Evolutionary conservation across 202 grass and related monocot genomes (phyloP).

Genomic region (Cymbopogon flexuosus): DNA sequence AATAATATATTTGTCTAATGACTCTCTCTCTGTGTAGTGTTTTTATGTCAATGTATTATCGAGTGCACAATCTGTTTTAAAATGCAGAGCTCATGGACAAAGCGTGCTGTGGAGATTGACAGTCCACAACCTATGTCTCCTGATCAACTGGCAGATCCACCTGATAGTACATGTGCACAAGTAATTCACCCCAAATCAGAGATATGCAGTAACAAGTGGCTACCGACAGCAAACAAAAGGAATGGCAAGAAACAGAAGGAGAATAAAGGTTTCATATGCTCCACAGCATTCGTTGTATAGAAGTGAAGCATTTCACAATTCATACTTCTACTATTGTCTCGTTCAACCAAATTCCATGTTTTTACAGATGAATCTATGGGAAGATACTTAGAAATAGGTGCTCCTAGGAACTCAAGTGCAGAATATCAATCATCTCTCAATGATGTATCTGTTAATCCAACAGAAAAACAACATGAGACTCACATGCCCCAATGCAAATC

Average conservation of each 20-base stretch:
- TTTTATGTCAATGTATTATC: constrained; percentile 25
- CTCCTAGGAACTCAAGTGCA: constrained; percentile 45
- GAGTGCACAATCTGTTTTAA: constrained; percentile 29
- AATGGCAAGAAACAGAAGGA: constrained; percentile 49
- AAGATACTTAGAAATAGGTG: constrained; percentile 70
- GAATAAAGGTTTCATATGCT: constrained; percentile 48
- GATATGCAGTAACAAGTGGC: constrained; percentile 59
- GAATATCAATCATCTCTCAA: constrained; percentile 42
- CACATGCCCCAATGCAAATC: constrained; percentile 38
- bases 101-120: constrained; percentile 62
- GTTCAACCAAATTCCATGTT: constrained; percentile 19
- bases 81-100: constrained; percentile 86
- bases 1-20: neutral
- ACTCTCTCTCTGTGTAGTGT: neutral
- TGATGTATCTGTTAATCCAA: constrained; percentile 44
- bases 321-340: neutral
- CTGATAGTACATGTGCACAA: constrained; percentile 82
- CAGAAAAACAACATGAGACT: constrained; percentile 32
- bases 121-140: constrained; percentile 59
- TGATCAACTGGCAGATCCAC: constrained; percentile 60
- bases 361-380: constrained; percentile 73
- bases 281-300: neutral
- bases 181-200: constrained; percentile 72
- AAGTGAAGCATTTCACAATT: constrained; percentile 8
- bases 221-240: constrained; percentile 43